Base-by-base conservation (phyloP, 1,284 basidiomycete genomes). In the Trametes hirsuta region DNA sequence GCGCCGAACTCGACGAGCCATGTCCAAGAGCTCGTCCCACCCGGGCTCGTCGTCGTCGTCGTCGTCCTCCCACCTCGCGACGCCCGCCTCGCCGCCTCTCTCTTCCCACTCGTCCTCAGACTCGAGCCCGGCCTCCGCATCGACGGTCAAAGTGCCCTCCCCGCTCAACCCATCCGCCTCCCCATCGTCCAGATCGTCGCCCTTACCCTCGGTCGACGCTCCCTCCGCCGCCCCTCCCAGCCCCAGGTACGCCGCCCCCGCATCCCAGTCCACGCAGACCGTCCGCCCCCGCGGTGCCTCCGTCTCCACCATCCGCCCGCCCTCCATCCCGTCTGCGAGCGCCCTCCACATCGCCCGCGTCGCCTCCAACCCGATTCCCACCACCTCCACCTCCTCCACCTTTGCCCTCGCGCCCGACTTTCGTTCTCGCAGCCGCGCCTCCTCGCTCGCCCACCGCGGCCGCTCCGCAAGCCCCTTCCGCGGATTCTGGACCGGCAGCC, bases 341-440 rank as follows among this genome's bases (percentile, higher is more conserved):
- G 40, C 60, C 1, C 44, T 49, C 10, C 64, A 63, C 25, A 60
- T 73, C 40, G 47, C 64, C 3, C 71, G 72, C 51, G 65, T 72
- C 53, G 54, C 55, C 35, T 73, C 72, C 14, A 71, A 67, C 47
- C 69, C 70, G 5, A 52, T 69, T 0, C 69, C 69, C 1, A 56
- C 53, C 30, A 45, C 58, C 8, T 36, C 55, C 15, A 44, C 60
- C 10, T 53, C 65, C 3, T 37, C 64, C n/a, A 60, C 67, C 4
- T 50, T 67, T 60, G 58, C 52, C 46, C 51, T 45, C 24, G 56
- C 36, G 34, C 46, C 56, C 37, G 66, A 46, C 36, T 59, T 55
- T 53, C 67, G 47, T 44, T 48, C 48, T 12, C 58, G 55, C 41
- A 59, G 53, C 47, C 68, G 49, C 45, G 50, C 48, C 11, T 64